Evolutionary conservation across 2,329 filamentous ascomycete species (phyloP).

Genomic region (Sclerotinia glacialis): DNA sequence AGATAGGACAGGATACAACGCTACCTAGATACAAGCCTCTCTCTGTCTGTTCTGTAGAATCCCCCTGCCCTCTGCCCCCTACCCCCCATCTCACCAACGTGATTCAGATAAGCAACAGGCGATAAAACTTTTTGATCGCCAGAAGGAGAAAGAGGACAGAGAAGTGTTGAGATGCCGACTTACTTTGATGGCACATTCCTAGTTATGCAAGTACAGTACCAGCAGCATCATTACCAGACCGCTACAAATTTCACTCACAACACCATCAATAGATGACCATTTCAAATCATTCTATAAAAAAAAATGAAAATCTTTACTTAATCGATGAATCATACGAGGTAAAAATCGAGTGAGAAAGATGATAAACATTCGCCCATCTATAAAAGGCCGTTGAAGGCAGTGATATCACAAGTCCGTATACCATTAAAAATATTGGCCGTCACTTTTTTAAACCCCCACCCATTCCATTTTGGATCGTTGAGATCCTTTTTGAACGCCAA

Average conservation of each 20-base stretch:
- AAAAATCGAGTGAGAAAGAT: not conserved
- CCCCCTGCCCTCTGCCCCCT: too few relatives aligned
- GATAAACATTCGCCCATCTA: constrained; percentile 9
- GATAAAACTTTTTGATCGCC: too few relatives aligned
- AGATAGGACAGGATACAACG: too few relatives aligned
- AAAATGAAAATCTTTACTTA: not conserved
- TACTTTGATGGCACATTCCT: too few relatives aligned
- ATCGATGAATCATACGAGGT: not conserved
- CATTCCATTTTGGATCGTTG: constrained; percentile 32
- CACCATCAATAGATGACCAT: not conserved
- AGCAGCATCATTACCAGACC: not conserved
- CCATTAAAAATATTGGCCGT: constrained; percentile 10
- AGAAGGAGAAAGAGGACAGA: too few relatives aligned
- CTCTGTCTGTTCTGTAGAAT: too few relatives aligned
- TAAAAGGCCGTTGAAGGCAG: constrained; percentile 24
- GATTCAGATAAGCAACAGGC: too few relatives aligned
- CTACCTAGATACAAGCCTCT: too few relatives aligned
- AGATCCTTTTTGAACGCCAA: constrained; percentile 38
- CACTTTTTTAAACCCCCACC: constrained; percentile 20
- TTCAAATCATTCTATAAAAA: not conserved
- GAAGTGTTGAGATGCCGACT: too few relatives aligned
- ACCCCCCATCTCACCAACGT: too few relatives aligned
- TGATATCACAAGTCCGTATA: constrained; percentile 19
- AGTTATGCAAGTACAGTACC: too few relatives aligned
- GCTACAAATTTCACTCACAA: not conserved